A percentile compares a stretch with the other conserved stretches of the same genome.
phyloP scores from a whole-genome alignment of 805 yeast species.

The Jamesozyma spencerorum region DNA sequence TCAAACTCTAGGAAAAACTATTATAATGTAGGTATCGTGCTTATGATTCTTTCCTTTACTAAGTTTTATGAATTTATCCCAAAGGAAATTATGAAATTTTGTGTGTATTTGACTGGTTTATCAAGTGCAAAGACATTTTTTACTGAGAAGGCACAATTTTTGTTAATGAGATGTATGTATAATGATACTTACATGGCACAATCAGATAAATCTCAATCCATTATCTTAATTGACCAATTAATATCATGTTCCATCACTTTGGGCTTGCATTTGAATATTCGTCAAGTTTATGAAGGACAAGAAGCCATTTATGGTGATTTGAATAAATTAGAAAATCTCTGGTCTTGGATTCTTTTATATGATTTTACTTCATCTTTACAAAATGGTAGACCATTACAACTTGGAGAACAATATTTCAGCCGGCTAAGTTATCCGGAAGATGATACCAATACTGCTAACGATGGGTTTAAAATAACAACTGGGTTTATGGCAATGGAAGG shows the following conservation, averaged over 20 bases:
- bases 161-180: constrained; percentile 14
- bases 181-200: constrained; percentile 7
- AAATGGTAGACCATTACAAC: constrained; percentile 18
- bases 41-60: constrained; percentile 16
- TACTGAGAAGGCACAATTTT: constrained; percentile 28
- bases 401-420: constrained; percentile 4
- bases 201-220: constrained; percentile 20
- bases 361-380: constrained; percentile 21
- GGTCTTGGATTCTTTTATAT: constrained; percentile 19
- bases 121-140: constrained; percentile 21
- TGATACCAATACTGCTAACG: neutral
- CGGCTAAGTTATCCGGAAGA: constrained; percentile 5
- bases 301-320: constrained; percentile 16
- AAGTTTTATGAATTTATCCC: constrained; percentile 14
- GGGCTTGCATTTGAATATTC: constrained; percentile 21
- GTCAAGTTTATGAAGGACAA: constrained; percentile 9
- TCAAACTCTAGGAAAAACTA: constrained; percentile 17
- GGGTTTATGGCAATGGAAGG: too few relatives aligned
- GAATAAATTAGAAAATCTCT: constrained; percentile 17
- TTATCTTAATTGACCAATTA: constrained; percentile 10
- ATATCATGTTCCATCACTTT: constrained; percentile 13
- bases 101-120: constrained; percentile 21
- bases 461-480: neutral
- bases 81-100: constrained; percentile 12
- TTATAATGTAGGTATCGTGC: constrained; percentile 23